Base-by-base conservation (phyloP, 2,329 filamentous ascomycete genomes). In the Fusarium irregulare region DNA sequence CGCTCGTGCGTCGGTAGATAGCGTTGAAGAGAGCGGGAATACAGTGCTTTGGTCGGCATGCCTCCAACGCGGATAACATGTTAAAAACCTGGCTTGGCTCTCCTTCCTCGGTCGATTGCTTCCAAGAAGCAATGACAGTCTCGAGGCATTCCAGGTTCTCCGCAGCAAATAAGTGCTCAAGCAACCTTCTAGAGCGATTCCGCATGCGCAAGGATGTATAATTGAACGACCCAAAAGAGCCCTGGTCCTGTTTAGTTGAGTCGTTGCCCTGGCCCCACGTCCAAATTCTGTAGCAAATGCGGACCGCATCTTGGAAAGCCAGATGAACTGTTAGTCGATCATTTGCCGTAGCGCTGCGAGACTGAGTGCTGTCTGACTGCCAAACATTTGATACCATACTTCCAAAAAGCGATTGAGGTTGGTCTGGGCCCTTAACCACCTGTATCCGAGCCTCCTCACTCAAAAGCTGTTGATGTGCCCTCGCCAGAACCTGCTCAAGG, bases 11-110 rank as follows among this genome's bases (percentile, higher is more conserved):
- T 76, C 94, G 98, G 78, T 98, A 98, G 16, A 99, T 92, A 4
- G 95, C 92, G 80, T 98, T 97, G 82, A 99, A 97, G 7, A 98
- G 90, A 1, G 95, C 94, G 1, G 96, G 95, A 47, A 98, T 92
- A 1, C 94, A 94, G 78, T 97, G 92, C 77, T 94, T 94, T 2
- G 96, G 96, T 56, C 94, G 88, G 6, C 94, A 97, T 4, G 93
- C 94, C 76, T 98, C 95, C 41, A 99, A 86, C 6, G 96, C 94
- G 68, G 97, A 93, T 21, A 99, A 86, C 32, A 99, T 85, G 73
- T 93, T 93, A 78, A 98, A 92, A 14, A 97, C 90, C 54, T 92
- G 88, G 4, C 85, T 83, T 59, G 87, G 86, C 20, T 85, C 80
- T 12, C 79, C 79, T 10, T 85, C 82, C 6, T 80, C 80, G 30